A percentile compares a stretch with the other conserved stretches of the same genome.
Evolutionary conservation across 2,329 filamentous ascomycete species (phyloP).

Genomic region (Ophiobolus disseminans): DNA sequence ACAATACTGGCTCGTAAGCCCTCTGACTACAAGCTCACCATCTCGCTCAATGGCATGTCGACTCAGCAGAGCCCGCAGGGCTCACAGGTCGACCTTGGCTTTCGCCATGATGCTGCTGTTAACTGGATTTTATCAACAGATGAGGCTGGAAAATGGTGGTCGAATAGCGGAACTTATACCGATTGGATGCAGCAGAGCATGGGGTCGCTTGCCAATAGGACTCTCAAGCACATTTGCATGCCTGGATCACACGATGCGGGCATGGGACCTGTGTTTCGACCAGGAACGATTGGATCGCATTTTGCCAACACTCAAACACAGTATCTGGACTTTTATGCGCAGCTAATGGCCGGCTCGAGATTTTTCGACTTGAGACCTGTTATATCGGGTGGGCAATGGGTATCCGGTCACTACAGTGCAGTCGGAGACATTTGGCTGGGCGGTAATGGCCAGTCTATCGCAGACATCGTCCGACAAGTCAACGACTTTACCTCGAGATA

Average conservation of each 20-base stretch:
- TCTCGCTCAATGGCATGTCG: conserved; percentile 35
- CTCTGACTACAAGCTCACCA: conserved; percentile 40
- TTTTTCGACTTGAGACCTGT: conserved; percentile 59
- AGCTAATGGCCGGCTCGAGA: conserved; percentile 56
- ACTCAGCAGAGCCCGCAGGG: conserved; percentile 44
- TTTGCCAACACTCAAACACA: conserved; percentile 57
- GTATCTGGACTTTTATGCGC: conserved; percentile 54
- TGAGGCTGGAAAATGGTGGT: conserved; percentile 44
- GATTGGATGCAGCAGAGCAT: conserved; percentile 54
- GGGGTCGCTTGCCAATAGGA: conserved; percentile 48
- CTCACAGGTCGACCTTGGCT: conserved; percentile 43
- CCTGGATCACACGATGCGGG: conserved; percentile 59
- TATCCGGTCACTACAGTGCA: conserved; percentile 52
- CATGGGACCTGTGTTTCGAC: conserved; percentile 55
- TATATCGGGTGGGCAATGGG: conserved; percentile 50
- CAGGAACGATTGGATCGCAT: conserved; percentile 49
- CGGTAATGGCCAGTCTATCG: conserved; percentile 55
- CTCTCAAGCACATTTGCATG: conserved; percentile 56
- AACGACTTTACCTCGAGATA: conserved; percentile 56
- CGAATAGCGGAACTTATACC: conserved; percentile 43
- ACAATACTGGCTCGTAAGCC: conserved; percentile 41
- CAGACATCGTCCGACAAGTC: conserved; percentile 54
- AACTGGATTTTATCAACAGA: conserved; percentile 50
- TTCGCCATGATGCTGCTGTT: conserved; percentile 44
- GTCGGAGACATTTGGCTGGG: conserved; percentile 51